Percentiles rank a stretch among this genome's conserved stretches.
These are phyloP conservation scores for Didymella pinodella DNA, from an alignment of 2,329 filamentous ascomycete species.

Conservation along the genomic window DNA sequence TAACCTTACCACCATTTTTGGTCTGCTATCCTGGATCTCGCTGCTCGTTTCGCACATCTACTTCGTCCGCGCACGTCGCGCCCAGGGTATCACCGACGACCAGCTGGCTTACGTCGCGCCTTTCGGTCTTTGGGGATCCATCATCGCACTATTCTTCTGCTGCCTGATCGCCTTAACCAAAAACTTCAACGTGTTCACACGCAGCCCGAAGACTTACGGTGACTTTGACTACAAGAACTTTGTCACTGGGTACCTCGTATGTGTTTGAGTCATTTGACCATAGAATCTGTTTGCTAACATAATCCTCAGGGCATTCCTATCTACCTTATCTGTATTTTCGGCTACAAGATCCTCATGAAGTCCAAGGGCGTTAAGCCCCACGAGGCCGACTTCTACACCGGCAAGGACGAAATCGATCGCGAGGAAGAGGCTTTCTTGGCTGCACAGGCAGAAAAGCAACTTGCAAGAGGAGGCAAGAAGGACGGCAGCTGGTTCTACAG, in stretches of 20 bases:
- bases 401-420: conserved; percentile 75
- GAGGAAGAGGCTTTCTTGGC: conserved; percentile 76
- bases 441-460: conserved; percentile 55
- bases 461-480: conserved; percentile 42
- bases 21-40: conserved; percentile 58
- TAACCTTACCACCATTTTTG: conserved; percentile 55
- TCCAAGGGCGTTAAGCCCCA: conserved; percentile 58
- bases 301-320: conserved; percentile 70
- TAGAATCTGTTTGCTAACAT: neutral
- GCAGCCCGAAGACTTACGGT: conserved; percentile 52
- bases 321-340: conserved; percentile 72
- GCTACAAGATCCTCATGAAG: conserved; percentile 50
- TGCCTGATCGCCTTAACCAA: conserved; percentile 79
- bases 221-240: conserved; percentile 78
- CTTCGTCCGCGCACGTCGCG: conserved; percentile 56
- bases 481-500: conserved; percentile 63
- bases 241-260: conserved; percentile 71
- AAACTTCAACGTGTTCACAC: conserved; percentile 77
- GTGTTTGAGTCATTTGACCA: neutral
- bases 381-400: conserved; percentile 73
- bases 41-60: conserved; percentile 60
- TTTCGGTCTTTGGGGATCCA: conserved; percentile 74
- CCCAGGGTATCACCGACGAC: conserved; percentile 56
- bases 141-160: conserved; percentile 73
- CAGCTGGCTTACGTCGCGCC: conserved; percentile 69